Conservation (phyloP, 306 rosid genomes). For the Psophocarpus tetragonolobus region DNA sequence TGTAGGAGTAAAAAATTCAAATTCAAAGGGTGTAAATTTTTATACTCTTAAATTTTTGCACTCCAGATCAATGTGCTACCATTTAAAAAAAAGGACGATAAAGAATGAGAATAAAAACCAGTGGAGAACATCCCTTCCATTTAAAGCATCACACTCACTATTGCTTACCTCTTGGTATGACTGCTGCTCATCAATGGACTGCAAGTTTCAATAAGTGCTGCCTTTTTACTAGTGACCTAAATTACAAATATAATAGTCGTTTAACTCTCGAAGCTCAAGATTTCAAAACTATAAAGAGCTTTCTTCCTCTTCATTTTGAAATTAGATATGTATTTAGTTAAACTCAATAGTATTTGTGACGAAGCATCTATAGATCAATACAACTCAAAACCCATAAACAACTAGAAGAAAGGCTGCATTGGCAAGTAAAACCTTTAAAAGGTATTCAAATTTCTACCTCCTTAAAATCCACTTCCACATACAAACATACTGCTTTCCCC, state of each 20-base stretch:
- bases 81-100: not conserved
- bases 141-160: slow-evolving; percentile 11
- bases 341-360: slow-evolving; percentile 5
- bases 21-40: too few relatives aligned
- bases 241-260: slow-evolving; percentile 9
- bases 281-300: not conserved
- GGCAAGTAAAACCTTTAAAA: slow-evolving; percentile 25
- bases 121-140: not conserved
- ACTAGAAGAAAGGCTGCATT: slow-evolving; percentile 9
- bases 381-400: slow-evolving; percentile 17
- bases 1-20: too few relatives aligned
- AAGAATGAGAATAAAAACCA: slow-evolving; percentile 17
- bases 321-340: slow-evolving; percentile 3
- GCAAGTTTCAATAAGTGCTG: slow-evolving; percentile 67
- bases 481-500: slow-evolving; percentile 71
- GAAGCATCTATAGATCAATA: slow-evolving; percentile 14
- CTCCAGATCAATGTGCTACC: not conserved
- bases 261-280: slow-evolving; percentile 4
- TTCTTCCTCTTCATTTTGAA: not conserved
- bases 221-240: slow-evolving; percentile 88
- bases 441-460: slow-evolving; percentile 59
- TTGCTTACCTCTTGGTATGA: slow-evolving; percentile 62
- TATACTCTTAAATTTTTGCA: not conserved
- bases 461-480: slow-evolving; percentile 91
- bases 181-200: slow-evolving; percentile 62